phyloP scores from a whole-genome alignment of 441 rosid genomes.

The Aquilaria agallochum region DNA sequence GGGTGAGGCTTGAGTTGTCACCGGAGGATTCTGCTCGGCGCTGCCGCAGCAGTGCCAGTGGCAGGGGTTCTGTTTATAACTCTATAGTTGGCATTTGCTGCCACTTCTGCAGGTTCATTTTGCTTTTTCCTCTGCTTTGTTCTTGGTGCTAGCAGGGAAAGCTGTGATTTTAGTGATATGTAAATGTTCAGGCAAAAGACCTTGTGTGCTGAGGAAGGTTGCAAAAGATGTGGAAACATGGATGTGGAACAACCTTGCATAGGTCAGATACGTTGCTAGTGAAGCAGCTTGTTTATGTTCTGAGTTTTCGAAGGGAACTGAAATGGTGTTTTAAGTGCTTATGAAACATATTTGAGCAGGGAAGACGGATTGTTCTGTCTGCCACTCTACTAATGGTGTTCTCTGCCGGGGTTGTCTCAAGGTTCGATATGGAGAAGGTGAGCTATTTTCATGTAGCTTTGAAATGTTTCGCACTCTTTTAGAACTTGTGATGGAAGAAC shows the following conservation, averaged over 20 bases:
- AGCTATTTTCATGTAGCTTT: background rate
- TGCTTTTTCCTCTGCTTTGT: background rate
- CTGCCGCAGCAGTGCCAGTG: slow-evolving; percentile 33
- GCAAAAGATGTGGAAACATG: slow-evolving; percentile 34
- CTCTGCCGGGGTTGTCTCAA: slow-evolving; percentile 39
- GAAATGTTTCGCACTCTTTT: no score
- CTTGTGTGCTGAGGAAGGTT: slow-evolving; percentile 36
- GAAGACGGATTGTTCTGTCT: slow-evolving; percentile 41
- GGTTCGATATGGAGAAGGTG: slow-evolving; percentile 48
- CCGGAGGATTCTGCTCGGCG: slow-evolving; percentile 37
- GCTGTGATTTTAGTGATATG: background rate
- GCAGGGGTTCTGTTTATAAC: slow-evolving; percentile 24
- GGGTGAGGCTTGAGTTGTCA: slow-evolving; percentile 13
- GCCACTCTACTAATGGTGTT: slow-evolving; percentile 37
- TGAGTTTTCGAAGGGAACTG: no score
- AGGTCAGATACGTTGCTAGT: slow-evolving; percentile 18
- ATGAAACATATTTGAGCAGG: slow-evolving; percentile 22
- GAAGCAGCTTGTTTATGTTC: no score
- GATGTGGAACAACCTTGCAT: slow-evolving; percentile 37
- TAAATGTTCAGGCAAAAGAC: slow-evolving; percentile 34
- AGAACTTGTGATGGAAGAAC: no score
- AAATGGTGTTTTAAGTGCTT: no score
- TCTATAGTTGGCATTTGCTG: slow-evolving; percentile 41
- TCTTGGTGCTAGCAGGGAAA: no score
- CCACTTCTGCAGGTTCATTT: slow-evolving; percentile 44